Evolutionary conservation across 2,329 filamentous ascomycete genomes (phyloP).

Genomic region (Sporothrix phasma): DNA sequence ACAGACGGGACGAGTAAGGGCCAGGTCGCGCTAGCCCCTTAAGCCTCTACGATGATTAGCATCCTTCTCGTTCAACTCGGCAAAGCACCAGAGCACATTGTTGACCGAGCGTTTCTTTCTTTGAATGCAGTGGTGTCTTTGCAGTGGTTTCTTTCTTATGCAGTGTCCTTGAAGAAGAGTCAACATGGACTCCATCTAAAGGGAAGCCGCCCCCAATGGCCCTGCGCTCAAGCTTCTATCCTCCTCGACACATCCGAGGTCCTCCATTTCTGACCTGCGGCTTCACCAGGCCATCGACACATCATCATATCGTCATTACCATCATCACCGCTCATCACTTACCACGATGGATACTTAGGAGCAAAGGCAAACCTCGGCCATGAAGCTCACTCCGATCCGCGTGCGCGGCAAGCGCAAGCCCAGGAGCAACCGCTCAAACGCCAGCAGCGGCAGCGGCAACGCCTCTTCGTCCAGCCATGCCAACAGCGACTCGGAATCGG

Average conservation of each 20-base stretch:
- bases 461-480: constrained; percentile 22
- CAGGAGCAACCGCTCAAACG: constrained; percentile 13
- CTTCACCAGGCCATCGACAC: too few relatives aligned
- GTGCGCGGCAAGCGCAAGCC: constrained; percentile 38
- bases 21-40: neutral
- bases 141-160: too few relatives aligned
- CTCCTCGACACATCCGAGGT: neutral
- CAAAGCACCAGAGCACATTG: too few relatives aligned
- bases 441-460: neutral
- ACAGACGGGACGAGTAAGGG: neutral
- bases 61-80: neutral
- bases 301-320: neutral
- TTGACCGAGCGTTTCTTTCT: too few relatives aligned
- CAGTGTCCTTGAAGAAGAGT: neutral
- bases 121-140: too few relatives aligned
- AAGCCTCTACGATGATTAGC: neutral
- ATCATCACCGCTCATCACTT: neutral
- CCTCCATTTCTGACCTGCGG: neutral
- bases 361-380: constrained; percentile 19
- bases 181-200: neutral
- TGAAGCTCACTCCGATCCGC: constrained; percentile 41
- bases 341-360: neutral
- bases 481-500: neutral
- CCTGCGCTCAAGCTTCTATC: neutral
- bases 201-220: neutral